Conservation (phyloP, 2,329 filamentous ascomycete genomes). For the Paecilomyces sp. region DNA sequence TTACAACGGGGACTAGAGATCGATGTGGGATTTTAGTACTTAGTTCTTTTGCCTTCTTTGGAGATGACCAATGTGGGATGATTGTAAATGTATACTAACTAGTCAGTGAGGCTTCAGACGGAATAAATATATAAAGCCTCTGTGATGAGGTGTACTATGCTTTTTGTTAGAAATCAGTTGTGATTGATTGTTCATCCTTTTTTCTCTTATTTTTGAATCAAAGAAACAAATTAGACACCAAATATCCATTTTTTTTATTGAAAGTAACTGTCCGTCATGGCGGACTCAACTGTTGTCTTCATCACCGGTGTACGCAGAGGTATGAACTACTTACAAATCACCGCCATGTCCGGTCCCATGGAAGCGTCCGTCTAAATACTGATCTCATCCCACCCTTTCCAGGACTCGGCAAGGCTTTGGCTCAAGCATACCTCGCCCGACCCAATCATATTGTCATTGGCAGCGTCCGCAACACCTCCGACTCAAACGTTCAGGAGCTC, state of each 20-base stretch:
- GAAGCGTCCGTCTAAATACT: background rate
- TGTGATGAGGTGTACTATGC: too few species aligned
- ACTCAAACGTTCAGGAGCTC: background rate
- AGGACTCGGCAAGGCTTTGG: background rate
- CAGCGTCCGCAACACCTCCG: background rate
- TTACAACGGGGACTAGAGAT: too few species aligned
- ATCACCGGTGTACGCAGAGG: background rate
- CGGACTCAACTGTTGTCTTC: background rate
- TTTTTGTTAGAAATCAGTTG: too few species aligned
- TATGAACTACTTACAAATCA: background rate
- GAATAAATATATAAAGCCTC: too few species aligned
- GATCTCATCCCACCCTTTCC: background rate
- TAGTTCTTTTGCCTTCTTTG: too few species aligned
- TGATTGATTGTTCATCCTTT: too few species aligned
- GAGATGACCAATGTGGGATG: too few species aligned
- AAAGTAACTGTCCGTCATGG: background rate
- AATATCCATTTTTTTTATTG: background rate
- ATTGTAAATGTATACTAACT: too few species aligned
- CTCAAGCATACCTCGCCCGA: conserved; percentile 2
- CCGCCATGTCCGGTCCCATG: background rate
- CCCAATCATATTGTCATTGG: conserved; percentile 3
- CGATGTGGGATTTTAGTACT: too few species aligned
- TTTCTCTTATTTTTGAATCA: too few species aligned
- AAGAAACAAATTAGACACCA: background rate
- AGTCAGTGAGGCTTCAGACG: too few species aligned